Conservation (phyloP, 352 stramenopile genomes). For the Hyaloperonospora brassicae region DNA sequence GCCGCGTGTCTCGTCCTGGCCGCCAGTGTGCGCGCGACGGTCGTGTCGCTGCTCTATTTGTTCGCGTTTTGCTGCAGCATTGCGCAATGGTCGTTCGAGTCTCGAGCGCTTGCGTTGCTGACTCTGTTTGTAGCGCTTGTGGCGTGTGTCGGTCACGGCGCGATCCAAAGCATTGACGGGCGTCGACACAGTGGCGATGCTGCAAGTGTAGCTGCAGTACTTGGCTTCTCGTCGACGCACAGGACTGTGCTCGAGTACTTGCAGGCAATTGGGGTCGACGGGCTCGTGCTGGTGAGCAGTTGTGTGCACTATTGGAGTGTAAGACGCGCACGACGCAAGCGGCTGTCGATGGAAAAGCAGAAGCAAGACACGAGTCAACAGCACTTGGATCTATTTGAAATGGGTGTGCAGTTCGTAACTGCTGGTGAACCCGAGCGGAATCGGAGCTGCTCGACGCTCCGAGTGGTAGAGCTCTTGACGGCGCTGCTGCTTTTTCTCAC, state of each 20-base stretch:
- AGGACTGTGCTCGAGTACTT: slow-evolving; percentile 26
- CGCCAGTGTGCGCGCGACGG: slow-evolving; percentile 40
- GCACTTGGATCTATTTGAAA: slow-evolving; percentile 56
- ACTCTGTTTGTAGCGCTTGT: slow-evolving; percentile 41
- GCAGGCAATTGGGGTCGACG: slow-evolving; percentile 50
- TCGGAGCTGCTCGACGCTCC: slow-evolving; percentile 22
- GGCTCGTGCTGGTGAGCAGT: slow-evolving; percentile 46
- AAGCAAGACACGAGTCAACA: slow-evolving; percentile 23
- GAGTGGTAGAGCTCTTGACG: slow-evolving; percentile 39
- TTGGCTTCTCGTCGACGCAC: slow-evolving; percentile 42
- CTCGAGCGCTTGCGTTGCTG: slow-evolving; percentile 29
- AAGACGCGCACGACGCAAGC: slow-evolving; percentile 25
- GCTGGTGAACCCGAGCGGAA: slow-evolving; percentile 18
- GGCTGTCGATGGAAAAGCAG: slow-evolving; percentile 20
- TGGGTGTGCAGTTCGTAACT: slow-evolving; percentile 38
- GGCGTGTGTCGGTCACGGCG: slow-evolving; percentile 38
- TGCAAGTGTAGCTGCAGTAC: slow-evolving; percentile 22
- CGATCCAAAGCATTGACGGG: slow-evolving; percentile 19
- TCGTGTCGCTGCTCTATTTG: slow-evolving; percentile 64
- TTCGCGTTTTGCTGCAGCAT: slow-evolving; percentile 57
- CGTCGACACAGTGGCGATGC: slow-evolving; percentile 13
- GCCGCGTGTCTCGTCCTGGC: slow-evolving; percentile 46
- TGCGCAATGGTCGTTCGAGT: slow-evolving; percentile 52
- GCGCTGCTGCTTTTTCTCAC: slow-evolving; percentile 54
- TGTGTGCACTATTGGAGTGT: slow-evolving; percentile 61